Evolutionary conservation across 129 eudicot species (phyloP), one percentile per base, ranked within the genome.

Genomic region (Silybum marianum): DNA sequence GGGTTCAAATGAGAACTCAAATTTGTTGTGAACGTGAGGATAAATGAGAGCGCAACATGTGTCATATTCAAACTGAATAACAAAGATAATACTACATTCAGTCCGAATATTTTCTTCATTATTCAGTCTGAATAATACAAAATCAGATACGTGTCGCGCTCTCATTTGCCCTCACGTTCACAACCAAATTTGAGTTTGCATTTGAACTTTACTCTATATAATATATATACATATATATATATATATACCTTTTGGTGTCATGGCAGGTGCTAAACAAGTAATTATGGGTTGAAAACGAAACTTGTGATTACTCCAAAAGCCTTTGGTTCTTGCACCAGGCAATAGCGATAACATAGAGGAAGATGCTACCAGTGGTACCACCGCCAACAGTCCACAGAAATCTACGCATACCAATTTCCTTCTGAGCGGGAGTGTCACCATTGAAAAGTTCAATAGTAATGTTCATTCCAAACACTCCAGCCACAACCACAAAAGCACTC

Each of bases 311-410:
- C 79, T 90, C 96, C 62, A 93, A 80, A 79, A 93, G 77, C 26
- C 93, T 84, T 81, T 87, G 90, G 84, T 89, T 85, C 83, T 88
- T 93, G 68, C 82, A 89, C 98, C 98, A 93, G 21, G 88, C 86
- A 18, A 93, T 76, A n/a, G 96, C 98, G 46, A 85, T 30, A 66
- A 86, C 86, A 58, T 93, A 93, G 1, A 93, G 75, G 82, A 91
- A 81, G 13, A 90, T 40, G 69, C 87, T 80, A 54, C 91, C 98
- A 0, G 92, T 78, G 58, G 96, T 60, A 36, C 93, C 78, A 7
- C 98, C 96, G 60, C 93, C 96, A 28, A 89, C 90, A 0, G 93
- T 93, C 92, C 96, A 93, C 19, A 88, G 67, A 77, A 90, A 93
- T 19, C 84, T 73, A 21, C 39, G 73, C 85, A 82, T 82, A 66